Evolutionary conservation across 2,329 filamentous ascomycete genomes (phyloP).

Genomic region (Trichoderma citrinoviride): DNA sequence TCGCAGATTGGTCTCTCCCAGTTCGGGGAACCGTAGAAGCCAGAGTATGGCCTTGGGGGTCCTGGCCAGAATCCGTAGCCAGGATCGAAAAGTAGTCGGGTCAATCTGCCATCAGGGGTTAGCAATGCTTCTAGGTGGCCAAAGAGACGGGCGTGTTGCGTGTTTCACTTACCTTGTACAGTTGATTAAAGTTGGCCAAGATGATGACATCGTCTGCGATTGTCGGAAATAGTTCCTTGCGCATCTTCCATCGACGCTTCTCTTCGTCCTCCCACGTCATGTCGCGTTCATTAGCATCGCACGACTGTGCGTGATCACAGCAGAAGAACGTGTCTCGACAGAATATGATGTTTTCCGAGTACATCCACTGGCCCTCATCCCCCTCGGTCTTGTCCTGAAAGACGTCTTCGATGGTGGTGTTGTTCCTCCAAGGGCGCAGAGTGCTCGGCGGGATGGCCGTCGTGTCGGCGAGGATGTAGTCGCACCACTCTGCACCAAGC

Average conservation of each 20-base stretch:
- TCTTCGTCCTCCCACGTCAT: constrained; percentile 84
- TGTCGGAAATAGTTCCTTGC: constrained; percentile 83
- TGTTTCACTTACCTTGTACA: constrained; percentile 78
- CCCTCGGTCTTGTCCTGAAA: constrained; percentile 64
- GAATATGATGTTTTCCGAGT: constrained; percentile 95
- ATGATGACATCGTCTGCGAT: constrained; percentile 83
- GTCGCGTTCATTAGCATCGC: constrained; percentile 64
- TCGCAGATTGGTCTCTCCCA: constrained; percentile 82
- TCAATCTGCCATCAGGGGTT: constrained; percentile 66
- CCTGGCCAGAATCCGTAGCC: constrained; percentile 83
- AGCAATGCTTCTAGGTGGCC: not conserved
- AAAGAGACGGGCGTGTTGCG: not conserved
- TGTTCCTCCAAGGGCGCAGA: constrained; percentile 74
- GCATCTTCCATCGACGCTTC: constrained; percentile 81
- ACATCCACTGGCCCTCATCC: constrained; percentile 79
- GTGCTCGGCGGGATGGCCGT: constrained; percentile 82
- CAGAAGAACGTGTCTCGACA: constrained; percentile 96
- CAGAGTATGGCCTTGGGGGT: constrained; percentile 88
- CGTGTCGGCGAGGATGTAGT: constrained; percentile 89
- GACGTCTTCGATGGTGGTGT: constrained; percentile 69
- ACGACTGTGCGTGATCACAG: constrained; percentile 92
- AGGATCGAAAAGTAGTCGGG: constrained; percentile 91
- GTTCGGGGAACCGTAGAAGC: constrained; percentile 93
- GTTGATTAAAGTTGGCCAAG: constrained; percentile 95
- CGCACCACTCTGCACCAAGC: constrained; percentile 95